Evolutionary conservation across 2,329 filamentous ascomycete genomes (phyloP), one percentile per base, ranked within the genome.

Genomic region (Botrytis paeoniae): DNA sequence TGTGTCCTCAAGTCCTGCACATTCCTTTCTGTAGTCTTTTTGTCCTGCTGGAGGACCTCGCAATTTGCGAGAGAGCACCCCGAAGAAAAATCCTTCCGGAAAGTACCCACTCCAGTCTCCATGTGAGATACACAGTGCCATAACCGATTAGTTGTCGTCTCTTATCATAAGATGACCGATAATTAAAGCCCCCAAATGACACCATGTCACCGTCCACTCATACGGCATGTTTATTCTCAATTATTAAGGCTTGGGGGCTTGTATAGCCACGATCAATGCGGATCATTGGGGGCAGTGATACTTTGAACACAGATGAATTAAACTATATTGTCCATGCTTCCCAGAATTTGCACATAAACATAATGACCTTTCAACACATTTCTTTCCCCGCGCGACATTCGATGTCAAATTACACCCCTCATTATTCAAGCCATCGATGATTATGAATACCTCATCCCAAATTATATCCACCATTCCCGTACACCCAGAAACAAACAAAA

Each of bases 361-460:
- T 1, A 39, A 39, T 16, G 1, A n/a, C 0, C 14, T 18, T n/a
- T 16, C 60, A 39, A 62, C 22, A 18, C 1, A n/a, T 18, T 39
- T 39, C 14, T 62, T 39, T 35, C 22, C 9, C 14, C 3, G 32
- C 35, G 22, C 60, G 22, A 39, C 2, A 25, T 39, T 9, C 1
- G 22, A 39, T 39, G 25, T 39, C 22, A 39, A n/a, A 62, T 9
- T 39, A 1, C n/a, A 18, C 6, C 35, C 32, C 22, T 18, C 3
- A 16, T 39, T 5, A 39, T n/a, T 9, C 12, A 39, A 39, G 0
- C 1, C 35, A n/a, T 39, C 22, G 39, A 9, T n/a, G 16, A 63
- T 18, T 0, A 9, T 37, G 16, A 29, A 20, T 8, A 0, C 9
- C 1, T 41, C 16, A 29, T 29, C 37, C 0, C 25, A 41, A 6